Conservation (phyloP, 495 filamentous ascomycete genomes). For the Aspergillus coremiiformis region DNA sequence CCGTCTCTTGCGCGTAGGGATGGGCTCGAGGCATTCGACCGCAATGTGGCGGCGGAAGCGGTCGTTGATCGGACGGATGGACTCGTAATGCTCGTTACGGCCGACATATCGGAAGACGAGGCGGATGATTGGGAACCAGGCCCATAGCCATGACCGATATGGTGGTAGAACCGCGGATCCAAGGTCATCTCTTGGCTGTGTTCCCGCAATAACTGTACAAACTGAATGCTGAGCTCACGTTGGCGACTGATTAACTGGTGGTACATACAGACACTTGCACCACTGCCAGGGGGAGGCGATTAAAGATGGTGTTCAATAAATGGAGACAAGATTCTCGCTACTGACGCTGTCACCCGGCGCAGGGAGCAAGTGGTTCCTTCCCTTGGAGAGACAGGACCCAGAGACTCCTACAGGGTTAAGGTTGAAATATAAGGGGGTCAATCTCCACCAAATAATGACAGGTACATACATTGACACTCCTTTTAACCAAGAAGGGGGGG, state of each 20-base stretch:
- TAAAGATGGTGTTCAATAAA: neutral
- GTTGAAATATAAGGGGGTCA: neutral
- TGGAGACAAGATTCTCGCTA: constrained; percentile 1
- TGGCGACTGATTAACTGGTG: constrained; percentile 31
- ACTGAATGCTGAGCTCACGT: constrained; percentile 40
- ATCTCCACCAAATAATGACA: neutral
- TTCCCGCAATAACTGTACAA: constrained; percentile 42
- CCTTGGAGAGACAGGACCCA: neutral
- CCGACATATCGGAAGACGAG: constrained; percentile 48
- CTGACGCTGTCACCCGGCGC: constrained; percentile 4
- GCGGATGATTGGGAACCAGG: constrained; percentile 49
- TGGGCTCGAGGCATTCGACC: constrained; percentile 46
- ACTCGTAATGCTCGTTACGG: constrained; percentile 46
- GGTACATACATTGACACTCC: neutral
- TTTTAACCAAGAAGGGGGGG: neutral
- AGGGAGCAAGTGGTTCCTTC: neutral
- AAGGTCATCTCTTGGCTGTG: constrained; percentile 47
- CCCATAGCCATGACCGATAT: constrained; percentile 34
- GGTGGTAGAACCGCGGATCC: constrained; percentile 49
- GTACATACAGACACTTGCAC: constrained; percentile 36
- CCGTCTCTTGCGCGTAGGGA: constrained; percentile 69
- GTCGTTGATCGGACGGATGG: constrained; percentile 45
- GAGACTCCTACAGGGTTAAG: neutral
- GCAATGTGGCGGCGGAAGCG: constrained; percentile 51
- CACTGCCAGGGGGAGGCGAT: constrained; percentile 7